Percentiles rank a stretch among this genome's conserved stretches.
Evolutionary conservation across 148 eudicot species (phyloP).

Genomic region (Dianthus caryophyllus): DNA sequence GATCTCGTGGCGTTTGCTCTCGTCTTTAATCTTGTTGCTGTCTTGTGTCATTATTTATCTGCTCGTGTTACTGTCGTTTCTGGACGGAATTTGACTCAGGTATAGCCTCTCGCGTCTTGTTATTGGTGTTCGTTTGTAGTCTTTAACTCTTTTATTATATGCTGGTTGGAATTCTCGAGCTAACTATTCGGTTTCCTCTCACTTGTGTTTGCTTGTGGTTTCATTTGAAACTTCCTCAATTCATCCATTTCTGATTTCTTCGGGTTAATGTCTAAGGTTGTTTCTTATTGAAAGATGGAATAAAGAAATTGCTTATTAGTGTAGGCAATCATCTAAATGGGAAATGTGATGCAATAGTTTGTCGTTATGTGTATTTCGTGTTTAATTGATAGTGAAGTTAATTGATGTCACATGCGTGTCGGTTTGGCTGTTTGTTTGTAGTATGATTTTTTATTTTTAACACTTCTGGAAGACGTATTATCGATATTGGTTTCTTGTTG

Average conservation of each 20-base stretch:
- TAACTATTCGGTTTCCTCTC: no score
- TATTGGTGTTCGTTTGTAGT: background rate
- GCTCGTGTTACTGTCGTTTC: constrained; percentile 61
- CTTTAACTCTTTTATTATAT: background rate
- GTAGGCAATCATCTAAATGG: background rate
- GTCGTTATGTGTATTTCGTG: no score
- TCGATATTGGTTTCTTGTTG: background rate
- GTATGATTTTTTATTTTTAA: background rate
- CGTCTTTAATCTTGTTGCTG: constrained; percentile 54
- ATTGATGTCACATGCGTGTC: no score
- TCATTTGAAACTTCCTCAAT: no score
- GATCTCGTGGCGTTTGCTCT: constrained; percentile 53
- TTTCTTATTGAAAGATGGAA: background rate
- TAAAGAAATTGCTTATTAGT: background rate
- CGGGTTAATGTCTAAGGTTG: background rate
- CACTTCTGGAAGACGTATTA: constrained; percentile 1
- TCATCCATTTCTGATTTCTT: background rate
- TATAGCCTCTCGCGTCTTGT: constrained; percentile 9
- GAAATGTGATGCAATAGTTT: background rate
- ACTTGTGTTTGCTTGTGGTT: no score
- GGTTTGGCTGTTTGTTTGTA: background rate
- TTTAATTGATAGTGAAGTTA: no score
- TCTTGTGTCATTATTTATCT: constrained; percentile 75
- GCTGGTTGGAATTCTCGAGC: no score
- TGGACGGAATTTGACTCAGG: constrained; percentile 87